Percentiles rank a stretch among this genome's conserved stretches.
Evolutionary conservation across 2,329 filamentous ascomycete genomes (phyloP).

Genomic region (Orbilia javanica): DNA sequence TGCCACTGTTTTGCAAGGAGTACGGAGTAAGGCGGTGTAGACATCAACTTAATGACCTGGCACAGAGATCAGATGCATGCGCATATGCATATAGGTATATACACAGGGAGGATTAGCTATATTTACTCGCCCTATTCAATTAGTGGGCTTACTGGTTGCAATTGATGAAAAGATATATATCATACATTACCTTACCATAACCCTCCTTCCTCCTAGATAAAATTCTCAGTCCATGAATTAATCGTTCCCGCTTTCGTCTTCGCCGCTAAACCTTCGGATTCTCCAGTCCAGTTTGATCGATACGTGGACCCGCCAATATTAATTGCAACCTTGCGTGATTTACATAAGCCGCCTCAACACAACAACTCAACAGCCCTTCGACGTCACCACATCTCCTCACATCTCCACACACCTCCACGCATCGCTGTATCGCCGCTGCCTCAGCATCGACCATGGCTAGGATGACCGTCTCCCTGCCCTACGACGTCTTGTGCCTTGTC

Average conservation of each 20-base stretch:
- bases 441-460: conserved; percentile 31
- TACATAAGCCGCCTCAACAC: conserved; percentile 21
- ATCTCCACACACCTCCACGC: not conserved
- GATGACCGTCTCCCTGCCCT: conserved; percentile 43
- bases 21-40: conserved; percentile 7
- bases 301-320: not conserved
- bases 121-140: not conserved
- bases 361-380: conserved; percentile 28
- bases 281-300: not conserved
- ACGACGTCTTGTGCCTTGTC: conserved; percentile 52
- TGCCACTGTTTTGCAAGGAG: not conserved
- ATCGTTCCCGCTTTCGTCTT: not conserved
- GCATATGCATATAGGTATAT: too few species aligned
- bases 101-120: conserved; percentile 12
- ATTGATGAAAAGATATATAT: not conserved
- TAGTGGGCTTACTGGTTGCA: not conserved
- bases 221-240: not conserved
- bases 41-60: not conserved
- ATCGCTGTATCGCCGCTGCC: not conserved
- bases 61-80: too few species aligned
- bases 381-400: conserved; percentile 19
- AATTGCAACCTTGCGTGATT: not conserved
- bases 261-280: not conserved
- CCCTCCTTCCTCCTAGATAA: not conserved
- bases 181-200: not conserved